phyloP scores from a whole-genome alignment of 768 basidiomycete genomes.

The Leccinum subgranulosum region DNA sequence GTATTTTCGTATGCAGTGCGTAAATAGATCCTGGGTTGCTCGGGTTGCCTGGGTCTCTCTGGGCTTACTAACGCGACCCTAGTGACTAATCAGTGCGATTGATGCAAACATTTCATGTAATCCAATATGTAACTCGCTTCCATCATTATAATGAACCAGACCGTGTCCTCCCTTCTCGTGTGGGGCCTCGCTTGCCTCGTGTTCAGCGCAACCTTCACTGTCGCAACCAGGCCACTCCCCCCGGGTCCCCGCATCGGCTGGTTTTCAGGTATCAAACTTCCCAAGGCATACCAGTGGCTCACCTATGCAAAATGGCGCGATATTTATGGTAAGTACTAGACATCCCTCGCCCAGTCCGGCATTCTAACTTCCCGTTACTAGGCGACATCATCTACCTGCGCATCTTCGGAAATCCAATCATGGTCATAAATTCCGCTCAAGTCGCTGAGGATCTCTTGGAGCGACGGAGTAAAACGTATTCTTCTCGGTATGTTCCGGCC shows the following conservation, averaged over 20 bases:
- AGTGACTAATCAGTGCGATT: neutral
- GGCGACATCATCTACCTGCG: slow-evolving; percentile 48
- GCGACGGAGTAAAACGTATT: slow-evolving; percentile 43
- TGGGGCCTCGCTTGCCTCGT: slow-evolving; percentile 10
- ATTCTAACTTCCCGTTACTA: slow-evolving; percentile 12
- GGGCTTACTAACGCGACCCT: too few relatives aligned
- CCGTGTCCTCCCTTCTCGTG: neutral
- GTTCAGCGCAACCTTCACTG: slow-evolving; percentile 10
- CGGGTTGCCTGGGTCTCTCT: too few relatives aligned
- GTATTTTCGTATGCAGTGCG: too few relatives aligned
- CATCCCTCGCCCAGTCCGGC: neutral
- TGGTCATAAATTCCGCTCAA: slow-evolving; percentile 43
- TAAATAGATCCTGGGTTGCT: too few relatives aligned
- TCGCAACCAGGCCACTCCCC: slow-evolving; percentile 23
- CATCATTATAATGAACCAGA: neutral
- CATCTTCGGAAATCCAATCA: slow-evolving; percentile 44
- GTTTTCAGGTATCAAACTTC: slow-evolving; percentile 34
- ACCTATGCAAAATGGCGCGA: slow-evolving; percentile 45
- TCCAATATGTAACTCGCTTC: neutral
- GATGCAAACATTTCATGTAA: neutral
- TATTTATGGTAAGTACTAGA: slow-evolving; percentile 35
- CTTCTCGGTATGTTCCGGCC: slow-evolving; percentile 28
- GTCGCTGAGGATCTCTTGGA: slow-evolving; percentile 45
- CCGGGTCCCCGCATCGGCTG: slow-evolving; percentile 43
- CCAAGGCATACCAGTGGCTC: slow-evolving; percentile 40